Base-by-base conservation (phyloP, 495 filamentous ascomycete genomes). In the Penicillium lividum region DNA sequence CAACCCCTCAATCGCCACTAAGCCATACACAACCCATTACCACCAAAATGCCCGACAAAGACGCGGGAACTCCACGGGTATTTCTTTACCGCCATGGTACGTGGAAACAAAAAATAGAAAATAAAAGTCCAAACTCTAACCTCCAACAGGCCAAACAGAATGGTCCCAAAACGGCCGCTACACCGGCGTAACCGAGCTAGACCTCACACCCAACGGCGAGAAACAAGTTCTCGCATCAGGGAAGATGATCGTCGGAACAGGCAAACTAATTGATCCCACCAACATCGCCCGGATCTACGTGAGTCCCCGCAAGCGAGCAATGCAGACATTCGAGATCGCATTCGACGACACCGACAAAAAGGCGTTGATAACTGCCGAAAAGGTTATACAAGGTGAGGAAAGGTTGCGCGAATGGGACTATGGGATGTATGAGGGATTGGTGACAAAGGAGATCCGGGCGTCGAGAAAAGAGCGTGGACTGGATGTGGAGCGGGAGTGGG, bases 111-210 rank as follows among this genome's bases (percentile, higher is more conserved):
- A n/a, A 4, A 15, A 5, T 22, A 38, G 18, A 5, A 42, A 30
- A n/a, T 13, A 33, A 1, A 0, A 18, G 27, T 40, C n/a, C 62
- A 56, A 42, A 56, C 44, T 18, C 38, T 7, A 38, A n/a, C 18
- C 31, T 15, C 11, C n/a, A 22, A 9, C 53, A 80, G 77, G 86
- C 63, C 89, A 97, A 69, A 97, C 92, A 3, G 89, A 92, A 73
- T 97, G 92, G 92, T 90, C 90, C 3, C 80, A 92, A 55, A 89
- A 85, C 63, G 92, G 91, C 59, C 86, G 86, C 8, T 92, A 93
- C 74, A 97, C 92, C 0, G 89, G 92, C 46, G 80, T 72, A 11
- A 89, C 87, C n/a, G 92, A 97, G 58, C 83, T 97, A 44, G 84
- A 88, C 0, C 82, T 97, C 27, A 96, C 92, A 1, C 69, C 80